Percentiles rank a stretch among this genome's conserved stretches.
These are phyloP conservation scores for Sugiyamaella japonica DNA, from an alignment of 1,139 yeast species.

Conservation along the genomic window DNA sequence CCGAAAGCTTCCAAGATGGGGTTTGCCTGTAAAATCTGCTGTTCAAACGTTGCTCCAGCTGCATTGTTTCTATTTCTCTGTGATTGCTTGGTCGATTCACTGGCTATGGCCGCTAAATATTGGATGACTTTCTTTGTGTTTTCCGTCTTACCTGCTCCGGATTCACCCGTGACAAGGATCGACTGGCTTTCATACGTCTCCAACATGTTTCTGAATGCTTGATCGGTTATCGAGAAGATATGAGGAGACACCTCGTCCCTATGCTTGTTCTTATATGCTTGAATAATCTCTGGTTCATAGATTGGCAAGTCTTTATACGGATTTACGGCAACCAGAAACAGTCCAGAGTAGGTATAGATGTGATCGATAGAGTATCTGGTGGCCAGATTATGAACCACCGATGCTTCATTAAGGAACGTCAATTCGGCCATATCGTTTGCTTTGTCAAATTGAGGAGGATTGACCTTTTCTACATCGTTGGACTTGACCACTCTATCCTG, in stretches of 20 bases:
- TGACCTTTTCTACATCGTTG: constrained; percentile 57
- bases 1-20: constrained; percentile 97
- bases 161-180: constrained; percentile 94
- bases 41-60: constrained; percentile 55
- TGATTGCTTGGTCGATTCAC: constrained; percentile 19
- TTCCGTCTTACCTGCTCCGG: constrained; percentile 98
- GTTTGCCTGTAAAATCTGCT: constrained; percentile 86
- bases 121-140: constrained; percentile 96
- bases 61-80: constrained; percentile 26
- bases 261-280: constrained; percentile 50
- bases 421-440: constrained; percentile 95
- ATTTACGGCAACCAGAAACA: constrained; percentile 91
- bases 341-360: constrained; percentile 80
- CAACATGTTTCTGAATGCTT: constrained; percentile 76
- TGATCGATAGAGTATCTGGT: constrained; percentile 74
- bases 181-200: constrained; percentile 77
- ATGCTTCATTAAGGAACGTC: constrained; percentile 92
- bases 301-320: constrained; percentile 83
- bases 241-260: constrained; percentile 63
- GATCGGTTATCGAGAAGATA: constrained; percentile 87
- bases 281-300: constrained; percentile 61
- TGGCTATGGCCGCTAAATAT: constrained; percentile 77
- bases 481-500: constrained; percentile 48
- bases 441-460: constrained; percentile 89
- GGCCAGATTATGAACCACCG: constrained; percentile 80